Evolutionary conservation across 1,284 basidiomycete species (phyloP).

Genomic region (Pulchroboletus neoregius): DNA sequence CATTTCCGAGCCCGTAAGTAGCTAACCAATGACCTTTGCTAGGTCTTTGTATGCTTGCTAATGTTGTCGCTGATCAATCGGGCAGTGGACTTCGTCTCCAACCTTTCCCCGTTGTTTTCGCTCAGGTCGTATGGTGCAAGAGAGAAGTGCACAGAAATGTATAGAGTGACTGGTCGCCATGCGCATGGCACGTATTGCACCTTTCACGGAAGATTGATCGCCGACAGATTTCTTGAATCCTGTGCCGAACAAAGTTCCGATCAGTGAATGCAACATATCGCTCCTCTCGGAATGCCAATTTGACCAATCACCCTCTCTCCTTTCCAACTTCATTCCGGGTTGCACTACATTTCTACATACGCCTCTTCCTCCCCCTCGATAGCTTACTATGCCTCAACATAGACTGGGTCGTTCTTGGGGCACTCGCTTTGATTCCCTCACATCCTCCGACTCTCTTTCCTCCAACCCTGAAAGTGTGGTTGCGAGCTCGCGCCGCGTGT

Average conservation of each 20-base stretch:
- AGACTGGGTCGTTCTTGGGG: constrained; percentile 53
- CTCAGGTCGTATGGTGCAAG: constrained; percentile 20
- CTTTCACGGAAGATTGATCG: constrained; percentile 30
- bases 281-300: constrained; percentile 23
- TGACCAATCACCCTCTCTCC: constrained; percentile 12
- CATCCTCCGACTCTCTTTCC: constrained; percentile 28
- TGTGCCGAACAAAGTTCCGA: constrained; percentile 15
- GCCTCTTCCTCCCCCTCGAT: constrained; percentile 12
- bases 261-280: constrained; percentile 24
- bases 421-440: constrained; percentile 61
- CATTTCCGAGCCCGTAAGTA: constrained; percentile 18
- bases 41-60: constrained; percentile 1
- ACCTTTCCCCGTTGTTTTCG: constrained; percentile 28
- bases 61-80: constrained; percentile 12
- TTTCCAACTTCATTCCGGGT: constrained; percentile 6
- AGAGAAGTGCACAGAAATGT: constrained; percentile 30
- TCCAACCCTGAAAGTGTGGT: constrained; percentile 22
- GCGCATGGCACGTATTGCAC: constrained; percentile 8
- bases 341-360: constrained; percentile 18
- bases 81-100: constrained; percentile 13
- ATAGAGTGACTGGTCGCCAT: constrained; percentile 23
- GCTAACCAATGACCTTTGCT: constrained; percentile 17
- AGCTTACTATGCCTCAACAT: constrained; percentile 41
- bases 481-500: constrained; percentile 13
- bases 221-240: constrained; percentile 10